Evolutionary conservation across 306 rosid species (phyloP).

Genomic region (Comarum palustre): DNA sequence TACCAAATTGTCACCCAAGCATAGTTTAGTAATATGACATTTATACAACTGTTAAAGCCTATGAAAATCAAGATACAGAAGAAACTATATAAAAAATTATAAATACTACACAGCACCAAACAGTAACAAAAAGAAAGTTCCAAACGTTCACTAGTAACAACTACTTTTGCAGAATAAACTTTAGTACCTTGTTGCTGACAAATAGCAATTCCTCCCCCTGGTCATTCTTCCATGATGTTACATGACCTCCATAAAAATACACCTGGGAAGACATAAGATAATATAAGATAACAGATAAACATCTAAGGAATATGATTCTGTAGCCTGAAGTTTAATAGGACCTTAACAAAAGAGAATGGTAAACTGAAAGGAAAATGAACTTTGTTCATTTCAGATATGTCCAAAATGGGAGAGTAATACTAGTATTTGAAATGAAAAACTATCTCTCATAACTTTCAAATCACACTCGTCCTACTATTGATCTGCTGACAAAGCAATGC

Average conservation of each 20-base stretch:
- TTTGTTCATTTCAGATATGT: neutral
- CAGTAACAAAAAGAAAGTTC: neutral
- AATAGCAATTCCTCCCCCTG: slow-evolving; percentile 88
- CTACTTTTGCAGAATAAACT: neutral
- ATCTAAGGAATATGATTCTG: neutral
- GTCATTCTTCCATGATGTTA: slow-evolving; percentile 98
- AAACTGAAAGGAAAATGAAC: neutral
- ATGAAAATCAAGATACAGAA: neutral
- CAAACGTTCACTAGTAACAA: neutral
- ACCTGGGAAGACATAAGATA: slow-evolving; percentile 49
- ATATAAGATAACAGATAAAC: slow-evolving; percentile 3
- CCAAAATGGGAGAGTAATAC: neutral
- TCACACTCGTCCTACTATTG: neutral
- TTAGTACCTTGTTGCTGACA: slow-evolving; percentile 80
- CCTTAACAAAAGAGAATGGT: neutral
- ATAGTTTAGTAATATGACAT: neutral
- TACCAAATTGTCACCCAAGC: neutral
- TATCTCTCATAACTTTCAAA: neutral
- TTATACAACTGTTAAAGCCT: neutral
- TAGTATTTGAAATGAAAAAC: neutral
- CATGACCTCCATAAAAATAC: slow-evolving; percentile 80
- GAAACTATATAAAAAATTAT: neutral
- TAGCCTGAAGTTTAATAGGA: neutral
- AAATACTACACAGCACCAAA: neutral
- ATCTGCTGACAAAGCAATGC: neutral